Percentiles rank a stretch among this genome's conserved stretches.
Conservation (phyloP, 2,329 filamentous ascomycete genomes). For the Dactylellina sp. region DNA sequence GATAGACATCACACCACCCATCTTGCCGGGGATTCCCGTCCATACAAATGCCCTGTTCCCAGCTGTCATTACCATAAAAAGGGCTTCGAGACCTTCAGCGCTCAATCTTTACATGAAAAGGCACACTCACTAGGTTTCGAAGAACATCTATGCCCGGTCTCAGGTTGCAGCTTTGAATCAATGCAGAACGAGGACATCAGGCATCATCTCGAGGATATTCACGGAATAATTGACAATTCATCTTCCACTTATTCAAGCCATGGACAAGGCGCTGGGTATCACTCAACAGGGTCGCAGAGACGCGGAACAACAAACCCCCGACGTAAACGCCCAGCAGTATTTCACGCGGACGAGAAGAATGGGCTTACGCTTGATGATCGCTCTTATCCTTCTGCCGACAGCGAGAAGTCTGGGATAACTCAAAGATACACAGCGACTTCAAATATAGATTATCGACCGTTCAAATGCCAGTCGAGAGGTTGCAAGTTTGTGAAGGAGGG, state of each 20-base stretch:
- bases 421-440: conserved; percentile 14
- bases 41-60: conserved; percentile 49
- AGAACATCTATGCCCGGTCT: conserved; percentile 38
- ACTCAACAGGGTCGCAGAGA: conserved; percentile 10
- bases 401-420: conserved; percentile 22
- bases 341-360: conserved; percentile 32
- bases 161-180: conserved; percentile 38
- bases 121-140: conserved; percentile 50
- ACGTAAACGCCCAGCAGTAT: conserved; percentile 28
- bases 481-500: conserved; percentile 56
- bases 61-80: conserved; percentile 54
- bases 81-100: conserved; percentile 50
- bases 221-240: conserved; percentile 35
- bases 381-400: conserved; percentile 8
- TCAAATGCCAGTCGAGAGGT: conserved; percentile 46
- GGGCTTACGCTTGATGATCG: conserved; percentile 26
- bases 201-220: conserved; percentile 52
- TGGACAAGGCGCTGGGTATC: neutral
- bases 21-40: conserved; percentile 18
- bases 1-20: conserved; percentile 46
- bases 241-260: conserved; percentile 17
- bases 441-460: conserved; percentile 46
- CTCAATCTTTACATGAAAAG: conserved; percentile 45
- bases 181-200: conserved; percentile 42
- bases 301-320: conserved; percentile 15